Conservation (phyloP, 192 early-diverging fungal genomes). For the Gonapodya prolifera region DNA sequence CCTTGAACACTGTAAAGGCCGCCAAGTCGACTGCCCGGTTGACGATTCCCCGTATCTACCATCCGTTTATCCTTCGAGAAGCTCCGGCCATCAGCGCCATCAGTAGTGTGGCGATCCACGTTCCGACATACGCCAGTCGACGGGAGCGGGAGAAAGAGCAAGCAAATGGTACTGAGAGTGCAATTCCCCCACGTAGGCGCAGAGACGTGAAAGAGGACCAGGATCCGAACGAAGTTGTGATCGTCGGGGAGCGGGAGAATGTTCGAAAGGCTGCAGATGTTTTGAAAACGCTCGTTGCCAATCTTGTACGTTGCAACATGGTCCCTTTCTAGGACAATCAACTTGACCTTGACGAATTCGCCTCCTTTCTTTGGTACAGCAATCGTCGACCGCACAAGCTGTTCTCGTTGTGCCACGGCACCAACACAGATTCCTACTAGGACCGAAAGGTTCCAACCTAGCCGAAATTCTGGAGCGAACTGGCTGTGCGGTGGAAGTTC, state of each 20-base stretch:
- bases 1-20: slow-evolving; percentile 27
- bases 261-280: slow-evolving; percentile 49
- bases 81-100: slow-evolving; percentile 15
- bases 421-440: slow-evolving; percentile 86
- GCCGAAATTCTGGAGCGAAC: slow-evolving; percentile 74
- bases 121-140: slow-evolving; percentile 37
- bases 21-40: slow-evolving; percentile 54
- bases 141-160: neutral
- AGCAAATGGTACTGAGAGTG: neutral
- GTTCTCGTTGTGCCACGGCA: slow-evolving; percentile 18
- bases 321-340: neutral
- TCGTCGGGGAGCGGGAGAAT: slow-evolving; percentile 66
- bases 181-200: neutral
- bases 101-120: slow-evolving; percentile 58
- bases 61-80: slow-evolving; percentile 53
- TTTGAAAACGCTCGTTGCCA: slow-evolving; percentile 40
- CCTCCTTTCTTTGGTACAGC: slow-evolving; percentile 11
- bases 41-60: slow-evolving; percentile 54
- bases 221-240: slow-evolving; percentile 40
- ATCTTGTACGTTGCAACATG: slow-evolving; percentile 30
- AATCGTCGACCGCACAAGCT: slow-evolving; percentile 36
- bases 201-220: neutral
- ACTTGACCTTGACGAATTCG: neutral
- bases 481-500: slow-evolving; percentile 78
- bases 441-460: slow-evolving; percentile 60